Evolutionary conservation across 371 early-diverging fungal species (phyloP), one percentile per base, ranked within the genome.

Genomic region (Lichtheimia hyalospora): DNA sequence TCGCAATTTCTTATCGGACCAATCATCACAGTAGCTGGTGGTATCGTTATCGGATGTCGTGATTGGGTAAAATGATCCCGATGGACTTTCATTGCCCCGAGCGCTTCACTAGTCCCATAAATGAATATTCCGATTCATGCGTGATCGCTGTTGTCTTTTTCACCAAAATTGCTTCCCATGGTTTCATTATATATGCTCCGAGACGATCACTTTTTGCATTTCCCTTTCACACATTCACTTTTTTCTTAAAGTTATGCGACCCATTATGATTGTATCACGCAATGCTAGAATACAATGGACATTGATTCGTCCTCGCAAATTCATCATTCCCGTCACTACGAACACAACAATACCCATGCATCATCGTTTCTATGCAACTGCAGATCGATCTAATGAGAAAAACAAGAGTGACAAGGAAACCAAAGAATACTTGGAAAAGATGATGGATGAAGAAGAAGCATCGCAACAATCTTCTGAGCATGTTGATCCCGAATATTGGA

Each of bases 41-140:
- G n/a, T 55, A 55, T 55, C 56, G 56, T 55, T 55, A 55, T 55
- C 56, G 56, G 16, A 4, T 18, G 18, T 21, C 42, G n/a, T 55
- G 56, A 55, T 55, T 55, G 56, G 56, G 12, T 25, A 44, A 14
- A 55, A 25, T 27, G 56, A 55, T 55, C 56, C 56, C 16, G 27
- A 24, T 40, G 53, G 53, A 53, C 28, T 40, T 39, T 53, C n/a
- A 40, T 53, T 53, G 28, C 40, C 18, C 53, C 53, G 41, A 34
- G 10, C 20, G 20, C 40, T 20, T 39, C 21, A 42, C 18, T 1
- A 16, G 10, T 10, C 5, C 42, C n/a, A 12, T 55, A 21, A n/a
- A 18, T n/a, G 46, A 46, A 46, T 18, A 46, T 46, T 34, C 34
- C 34, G 34, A 34, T 34, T 34, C 34, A 34, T 34, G 34, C 34